These are phyloP conservation scores for Bryoglossum gracile DNA, from an alignment of 495 filamentous ascomycete species.

Conservation along the genomic window DNA sequence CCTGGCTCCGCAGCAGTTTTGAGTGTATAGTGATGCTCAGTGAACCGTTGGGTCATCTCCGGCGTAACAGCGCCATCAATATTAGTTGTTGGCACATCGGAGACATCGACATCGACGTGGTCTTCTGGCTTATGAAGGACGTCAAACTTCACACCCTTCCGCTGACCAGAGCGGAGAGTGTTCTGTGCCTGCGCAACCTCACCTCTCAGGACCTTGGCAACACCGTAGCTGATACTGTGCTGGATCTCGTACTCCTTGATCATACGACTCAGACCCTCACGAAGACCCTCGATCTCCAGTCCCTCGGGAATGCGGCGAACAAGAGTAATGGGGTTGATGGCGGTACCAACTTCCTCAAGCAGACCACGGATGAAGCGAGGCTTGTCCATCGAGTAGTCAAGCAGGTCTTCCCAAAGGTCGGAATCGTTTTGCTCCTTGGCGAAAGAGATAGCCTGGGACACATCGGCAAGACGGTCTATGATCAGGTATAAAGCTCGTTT, in stretches of 20 bases:
- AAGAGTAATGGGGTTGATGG: constrained; percentile 82
- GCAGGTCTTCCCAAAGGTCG: constrained; percentile 89
- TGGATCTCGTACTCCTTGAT: constrained; percentile 93
- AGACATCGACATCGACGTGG: constrained; percentile 33
- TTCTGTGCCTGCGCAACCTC: constrained; percentile 84
- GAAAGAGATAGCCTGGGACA: constrained; percentile 86
- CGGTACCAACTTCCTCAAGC: constrained; percentile 86
- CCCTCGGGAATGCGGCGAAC: constrained; percentile 88
- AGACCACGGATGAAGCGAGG: constrained; percentile 88
- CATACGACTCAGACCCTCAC: constrained; percentile 76
- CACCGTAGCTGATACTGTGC: constrained; percentile 80
- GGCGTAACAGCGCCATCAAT: constrained; percentile 10
- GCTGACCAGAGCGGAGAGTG: constrained; percentile 64
- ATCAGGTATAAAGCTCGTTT: constrained; percentile 87
- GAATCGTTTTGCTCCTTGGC: constrained; percentile 86
- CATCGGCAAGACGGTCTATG: constrained; percentile 78
- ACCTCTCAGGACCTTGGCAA: constrained; percentile 74
- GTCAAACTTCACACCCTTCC: constrained; percentile 83
- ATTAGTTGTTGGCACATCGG: constrained; percentile 23
- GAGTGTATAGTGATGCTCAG: constrained; percentile 11
- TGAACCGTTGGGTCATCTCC: constrained; percentile 9
- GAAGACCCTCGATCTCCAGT: constrained; percentile 79
- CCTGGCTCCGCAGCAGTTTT: constrained; percentile 39
- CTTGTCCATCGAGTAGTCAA: constrained; percentile 94
- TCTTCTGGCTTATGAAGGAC: constrained; percentile 42